Percentiles rank a stretch among this genome's conserved stretches.
Evolutionary conservation across 2,329 filamentous ascomycete genomes (phyloP).

Genomic region (Colletotrichum gigasporum): DNA sequence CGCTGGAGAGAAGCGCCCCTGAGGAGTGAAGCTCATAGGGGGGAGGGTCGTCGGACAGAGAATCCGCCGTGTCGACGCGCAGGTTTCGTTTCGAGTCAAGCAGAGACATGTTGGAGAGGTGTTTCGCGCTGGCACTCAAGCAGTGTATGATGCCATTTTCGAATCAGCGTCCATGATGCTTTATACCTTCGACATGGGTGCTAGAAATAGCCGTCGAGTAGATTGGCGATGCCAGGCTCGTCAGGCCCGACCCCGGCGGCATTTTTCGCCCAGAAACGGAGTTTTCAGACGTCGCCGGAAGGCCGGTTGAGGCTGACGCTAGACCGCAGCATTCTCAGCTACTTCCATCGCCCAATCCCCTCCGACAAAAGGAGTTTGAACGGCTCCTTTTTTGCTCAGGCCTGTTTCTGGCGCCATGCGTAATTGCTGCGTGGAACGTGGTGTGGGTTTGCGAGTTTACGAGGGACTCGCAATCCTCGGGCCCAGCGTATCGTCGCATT

Average conservation of each 20-base stretch:
- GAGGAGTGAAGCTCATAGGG: constrained; percentile 19
- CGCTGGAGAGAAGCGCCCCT: constrained; percentile 12
- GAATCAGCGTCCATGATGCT: background rate
- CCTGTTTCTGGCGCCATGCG: background rate
- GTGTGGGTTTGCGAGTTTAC: background rate
- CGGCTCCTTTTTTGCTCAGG: background rate
- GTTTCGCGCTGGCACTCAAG: background rate
- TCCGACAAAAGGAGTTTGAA: background rate
- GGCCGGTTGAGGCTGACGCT: background rate
- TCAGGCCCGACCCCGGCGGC: background rate
- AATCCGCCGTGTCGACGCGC: background rate
- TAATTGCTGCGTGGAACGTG: background rate
- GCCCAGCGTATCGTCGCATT: no score
- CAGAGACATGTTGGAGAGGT: background rate
- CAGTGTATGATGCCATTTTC: rapidly evolving
- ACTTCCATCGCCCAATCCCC: no score
- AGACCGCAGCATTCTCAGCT: background rate
- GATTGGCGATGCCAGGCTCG: background rate
- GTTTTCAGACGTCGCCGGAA: background rate
- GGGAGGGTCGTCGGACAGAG: background rate
- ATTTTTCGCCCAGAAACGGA: background rate
- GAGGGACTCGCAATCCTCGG: background rate
- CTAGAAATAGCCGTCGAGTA: background rate
- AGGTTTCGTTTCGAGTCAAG: background rate
- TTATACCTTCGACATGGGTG: background rate